These are phyloP conservation scores for Incumbomyces delicatus DNA, from an alignment of 2,329 filamentous ascomycete species.

Conservation along the genomic window DNA sequence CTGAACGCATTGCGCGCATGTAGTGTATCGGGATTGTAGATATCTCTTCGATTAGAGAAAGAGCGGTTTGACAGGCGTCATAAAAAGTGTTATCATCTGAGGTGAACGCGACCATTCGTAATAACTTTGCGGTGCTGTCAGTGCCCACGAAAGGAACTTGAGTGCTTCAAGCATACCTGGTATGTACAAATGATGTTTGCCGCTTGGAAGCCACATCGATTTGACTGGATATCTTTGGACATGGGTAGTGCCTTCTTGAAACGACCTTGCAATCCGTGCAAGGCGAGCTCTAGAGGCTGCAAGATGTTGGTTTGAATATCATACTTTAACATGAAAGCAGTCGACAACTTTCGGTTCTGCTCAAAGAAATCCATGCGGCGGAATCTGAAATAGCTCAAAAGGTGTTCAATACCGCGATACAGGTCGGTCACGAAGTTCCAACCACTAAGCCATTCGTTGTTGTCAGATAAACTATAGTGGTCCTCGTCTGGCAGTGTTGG, in stretches of 20 bases:
- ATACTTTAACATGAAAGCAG: not conserved
- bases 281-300: conserved; percentile 11
- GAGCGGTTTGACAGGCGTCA: conserved; percentile 37
- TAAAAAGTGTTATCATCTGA: conserved; percentile 29
- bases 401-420: conserved; percentile 32
- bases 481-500: conserved; percentile 41
- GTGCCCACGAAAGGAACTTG: no score
- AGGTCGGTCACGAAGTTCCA: conserved; percentile 51
- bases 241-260: conserved; percentile 16
- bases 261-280: conserved; percentile 12
- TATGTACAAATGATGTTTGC: conserved; percentile 41
- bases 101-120: conserved; percentile 39
- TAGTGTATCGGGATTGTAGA: conserved; percentile 9
- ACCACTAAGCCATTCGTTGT: conserved; percentile 40
- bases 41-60: conserved; percentile 9
- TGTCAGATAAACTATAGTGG: conserved; percentile 24
- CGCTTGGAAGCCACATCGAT: conserved; percentile 40
- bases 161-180: no score
- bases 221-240: conserved; percentile 36
- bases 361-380: conserved; percentile 14
- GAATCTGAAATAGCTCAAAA: conserved; percentile 3
- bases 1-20: conserved; percentile 8
- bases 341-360: conserved; percentile 7
- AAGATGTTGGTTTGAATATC: conserved; percentile 6
- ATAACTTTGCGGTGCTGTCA: conserved; percentile 28